phyloP scores from a whole-genome alignment of 768 basidiomycete genomes.

The Lactarius sp. region DNA sequence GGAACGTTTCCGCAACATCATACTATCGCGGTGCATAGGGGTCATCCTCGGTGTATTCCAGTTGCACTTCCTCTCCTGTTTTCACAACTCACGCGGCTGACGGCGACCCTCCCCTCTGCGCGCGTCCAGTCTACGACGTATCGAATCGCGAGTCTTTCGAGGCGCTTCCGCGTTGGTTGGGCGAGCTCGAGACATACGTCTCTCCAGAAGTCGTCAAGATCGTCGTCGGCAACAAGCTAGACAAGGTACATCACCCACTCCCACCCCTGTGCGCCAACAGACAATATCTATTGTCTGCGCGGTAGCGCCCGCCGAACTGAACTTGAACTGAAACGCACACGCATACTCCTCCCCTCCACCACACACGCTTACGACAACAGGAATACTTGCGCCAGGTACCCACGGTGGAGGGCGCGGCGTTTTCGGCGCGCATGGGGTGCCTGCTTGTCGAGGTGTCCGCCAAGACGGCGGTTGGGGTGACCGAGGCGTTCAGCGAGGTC shows the following conservation, averaged over 20 bases:
- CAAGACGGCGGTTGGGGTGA: constrained; percentile 83
- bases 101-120: background rate
- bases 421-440: constrained; percentile 76
- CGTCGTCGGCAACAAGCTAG: constrained; percentile 91
- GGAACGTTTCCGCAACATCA: constrained; percentile 94
- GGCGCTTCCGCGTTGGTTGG: constrained; percentile 88
- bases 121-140: constrained; percentile 81
- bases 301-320: no score
- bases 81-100: no score
- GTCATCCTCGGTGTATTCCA: constrained; percentile 58
- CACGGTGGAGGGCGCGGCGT: constrained; percentile 68
- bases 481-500: constrained; percentile 69
- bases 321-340: no score
- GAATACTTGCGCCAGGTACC: constrained; percentile 89
- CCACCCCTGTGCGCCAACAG: no score
- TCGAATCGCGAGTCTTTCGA: constrained; percentile 91
- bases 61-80: background rate
- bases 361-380: constrained; percentile 35
- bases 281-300: no score
- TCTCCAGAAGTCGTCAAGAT: constrained; percentile 85
- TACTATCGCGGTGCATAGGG: constrained; percentile 88
- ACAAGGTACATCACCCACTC: constrained; percentile 53
- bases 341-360: background rate
- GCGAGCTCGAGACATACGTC: constrained; percentile 92
- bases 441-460: constrained; percentile 91